Conservation (phyloP, 495 filamentous ascomycete species). For the Aspergillus conjunctus region DNA sequence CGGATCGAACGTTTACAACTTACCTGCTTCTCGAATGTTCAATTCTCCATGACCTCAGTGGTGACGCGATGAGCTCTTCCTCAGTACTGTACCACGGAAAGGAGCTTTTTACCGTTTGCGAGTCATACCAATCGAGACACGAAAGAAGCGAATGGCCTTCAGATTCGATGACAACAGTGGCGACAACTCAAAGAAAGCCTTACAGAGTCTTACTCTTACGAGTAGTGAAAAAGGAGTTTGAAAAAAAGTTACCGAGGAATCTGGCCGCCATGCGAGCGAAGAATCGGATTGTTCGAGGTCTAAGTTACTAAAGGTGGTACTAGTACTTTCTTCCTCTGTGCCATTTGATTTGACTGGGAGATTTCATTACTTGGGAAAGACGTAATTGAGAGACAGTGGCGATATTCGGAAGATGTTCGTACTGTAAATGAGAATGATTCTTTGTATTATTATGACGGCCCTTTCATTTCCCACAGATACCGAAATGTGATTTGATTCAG, state of each 20-base stretch:
- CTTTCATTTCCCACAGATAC: not conserved
- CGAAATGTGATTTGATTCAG: not conserved
- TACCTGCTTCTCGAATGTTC: not conserved
- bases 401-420: not conserved
- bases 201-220: not conserved
- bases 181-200: not conserved
- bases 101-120: not conserved
- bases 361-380: not conserved
- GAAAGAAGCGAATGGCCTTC: not conserved
- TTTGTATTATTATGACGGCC: not conserved
- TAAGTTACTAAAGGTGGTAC: not conserved
- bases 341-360: not conserved
- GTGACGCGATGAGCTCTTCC: not conserved
- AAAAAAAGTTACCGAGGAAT: not conserved
- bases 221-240: not conserved
- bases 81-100: not conserved
- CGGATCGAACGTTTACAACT: too few species aligned
- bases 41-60: not conserved
- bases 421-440: not conserved
- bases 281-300: conserved; percentile 3
- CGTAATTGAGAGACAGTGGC: not conserved
- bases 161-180: conserved; percentile 5
- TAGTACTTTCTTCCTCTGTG: not conserved
- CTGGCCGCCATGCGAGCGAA: not conserved
- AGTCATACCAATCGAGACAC: not conserved